Evolutionary conservation across 1,284 basidiomycete species (phyloP).

Genomic region (Tilletia walkeri): DNA sequence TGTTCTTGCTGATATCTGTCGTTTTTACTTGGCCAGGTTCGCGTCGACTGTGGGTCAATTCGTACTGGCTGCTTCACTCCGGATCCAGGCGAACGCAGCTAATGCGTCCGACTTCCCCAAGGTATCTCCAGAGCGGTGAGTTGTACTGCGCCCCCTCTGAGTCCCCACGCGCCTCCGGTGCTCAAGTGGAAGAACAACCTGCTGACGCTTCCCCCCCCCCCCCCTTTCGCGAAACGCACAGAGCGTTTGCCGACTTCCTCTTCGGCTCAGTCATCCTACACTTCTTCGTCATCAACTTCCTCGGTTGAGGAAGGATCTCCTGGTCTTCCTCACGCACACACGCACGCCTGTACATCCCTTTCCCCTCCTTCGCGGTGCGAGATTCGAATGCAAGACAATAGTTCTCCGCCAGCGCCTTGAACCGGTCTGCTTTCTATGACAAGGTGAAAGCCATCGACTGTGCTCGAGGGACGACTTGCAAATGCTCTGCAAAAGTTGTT

Average conservation of each 20-base stretch:
- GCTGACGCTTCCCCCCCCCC: neutral
- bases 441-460: too few relatives aligned
- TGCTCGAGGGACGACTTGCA: too few relatives aligned
- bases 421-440: too few relatives aligned
- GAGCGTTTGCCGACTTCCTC: conserved; percentile 84
- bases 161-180: too few relatives aligned
- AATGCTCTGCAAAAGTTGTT: too few relatives aligned
- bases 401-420: too few relatives aligned
- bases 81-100: conserved; percentile 84
- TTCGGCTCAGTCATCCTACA: conserved; percentile 90
- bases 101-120: conserved; percentile 61
- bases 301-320: conserved; percentile 62
- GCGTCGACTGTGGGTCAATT: conserved; percentile 93
- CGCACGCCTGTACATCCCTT: too few relatives aligned
- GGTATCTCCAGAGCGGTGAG: conserved; percentile 89
- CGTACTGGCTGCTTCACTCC: conserved; percentile 84
- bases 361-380: too few relatives aligned
- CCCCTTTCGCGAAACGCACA: conserved; percentile 17
- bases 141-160: neutral
- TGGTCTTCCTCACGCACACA: neutral
- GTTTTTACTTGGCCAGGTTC: conserved; percentile 65
- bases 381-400: too few relatives aligned
- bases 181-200: too few relatives aligned
- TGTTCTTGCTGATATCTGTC: neutral
- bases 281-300: conserved; percentile 98